These are phyloP conservation scores for Dothidotthia symphoricarpi DNA, from an alignment of 2,329 filamentous ascomycete species.

Conservation along the genomic window DNA sequence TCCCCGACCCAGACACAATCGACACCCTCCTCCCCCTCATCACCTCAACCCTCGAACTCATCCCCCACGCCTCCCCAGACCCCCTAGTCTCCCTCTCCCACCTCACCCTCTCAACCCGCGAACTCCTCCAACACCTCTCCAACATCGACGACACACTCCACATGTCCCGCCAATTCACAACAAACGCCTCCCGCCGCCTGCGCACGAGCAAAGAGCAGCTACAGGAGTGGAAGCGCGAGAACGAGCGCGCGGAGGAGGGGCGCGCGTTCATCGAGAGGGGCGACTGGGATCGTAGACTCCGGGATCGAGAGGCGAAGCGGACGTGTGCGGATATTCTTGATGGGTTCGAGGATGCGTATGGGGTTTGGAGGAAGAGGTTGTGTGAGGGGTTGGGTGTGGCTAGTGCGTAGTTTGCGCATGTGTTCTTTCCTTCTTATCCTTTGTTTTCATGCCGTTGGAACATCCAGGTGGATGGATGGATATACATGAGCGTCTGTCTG, in stretches of 20 bases:
- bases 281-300: conserved; percentile 76
- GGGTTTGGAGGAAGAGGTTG: conserved; percentile 75
- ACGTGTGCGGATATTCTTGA: conserved; percentile 86
- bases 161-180: conserved; percentile 87
- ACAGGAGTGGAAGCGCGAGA: conserved; percentile 77
- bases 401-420: conserved; percentile 29
- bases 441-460: too few relatives aligned
- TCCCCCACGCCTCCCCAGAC: conserved; percentile 65
- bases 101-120: conserved; percentile 63
- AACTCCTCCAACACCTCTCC: conserved; percentile 76
- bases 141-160: conserved; percentile 88
- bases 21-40: conserved; percentile 69
- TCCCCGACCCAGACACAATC: conserved; percentile 63
- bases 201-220: conserved; percentile 82
- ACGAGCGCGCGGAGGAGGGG: conserved; percentile 78
- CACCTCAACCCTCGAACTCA: conserved; percentile 61
- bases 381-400: conserved; percentile 48
- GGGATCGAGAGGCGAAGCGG: conserved; percentile 74
- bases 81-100: conserved; percentile 66
- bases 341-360: conserved; percentile 89
- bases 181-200: conserved; percentile 74
- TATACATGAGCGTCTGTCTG: too few relatives aligned
- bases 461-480: too few relatives aligned
- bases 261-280: conserved; percentile 77
- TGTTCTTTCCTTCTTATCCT: too few relatives aligned